A percentile compares a stretch with the other conserved stretches of the same genome.
phyloP scores from a whole-genome alignment of 139 green algal genomes.

The Volvox reticuliferus region DNA sequence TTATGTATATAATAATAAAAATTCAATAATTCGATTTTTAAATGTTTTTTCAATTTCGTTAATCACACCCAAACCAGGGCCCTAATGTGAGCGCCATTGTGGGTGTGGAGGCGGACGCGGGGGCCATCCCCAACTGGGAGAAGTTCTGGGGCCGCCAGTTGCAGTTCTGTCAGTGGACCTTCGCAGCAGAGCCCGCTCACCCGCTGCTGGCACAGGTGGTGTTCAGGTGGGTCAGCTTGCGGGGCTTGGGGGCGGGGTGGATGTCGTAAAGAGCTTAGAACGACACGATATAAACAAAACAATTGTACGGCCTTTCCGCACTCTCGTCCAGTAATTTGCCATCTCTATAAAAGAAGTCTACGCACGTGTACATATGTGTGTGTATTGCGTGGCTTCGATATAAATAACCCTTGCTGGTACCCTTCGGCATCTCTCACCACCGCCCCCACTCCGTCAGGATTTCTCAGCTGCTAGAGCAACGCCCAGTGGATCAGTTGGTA shows the following conservation, averaged over 20 bases:
- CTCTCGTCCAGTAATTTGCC: too few relatives aligned
- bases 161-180: constrained; percentile 52
- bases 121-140: constrained; percentile 20
- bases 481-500: neutral
- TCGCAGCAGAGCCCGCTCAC: constrained; percentile 45
- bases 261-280: neutral
- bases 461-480: neutral
- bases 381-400: too few relatives aligned
- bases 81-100: constrained; percentile 39
- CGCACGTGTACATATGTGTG: too few relatives aligned
- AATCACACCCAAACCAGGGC: neutral
- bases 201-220: constrained; percentile 42
- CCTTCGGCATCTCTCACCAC: too few relatives aligned
- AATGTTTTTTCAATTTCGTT: too few relatives aligned
- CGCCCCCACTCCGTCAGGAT: constrained; percentile 11
- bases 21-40: too few relatives aligned
- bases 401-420: too few relatives aligned
- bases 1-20: too few relatives aligned
- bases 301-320: too few relatives aligned
- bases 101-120: constrained; percentile 43
- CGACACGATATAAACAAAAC: neutral
- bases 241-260: neutral
- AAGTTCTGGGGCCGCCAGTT: constrained; percentile 46
- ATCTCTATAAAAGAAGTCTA: too few relatives aligned
- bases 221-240: constrained; percentile 21